Percentiles rank a stretch among this genome's conserved stretches.
Conservation (phyloP, 2,329 filamentous ascomycete species). For the Xylaria sp. region DNA sequence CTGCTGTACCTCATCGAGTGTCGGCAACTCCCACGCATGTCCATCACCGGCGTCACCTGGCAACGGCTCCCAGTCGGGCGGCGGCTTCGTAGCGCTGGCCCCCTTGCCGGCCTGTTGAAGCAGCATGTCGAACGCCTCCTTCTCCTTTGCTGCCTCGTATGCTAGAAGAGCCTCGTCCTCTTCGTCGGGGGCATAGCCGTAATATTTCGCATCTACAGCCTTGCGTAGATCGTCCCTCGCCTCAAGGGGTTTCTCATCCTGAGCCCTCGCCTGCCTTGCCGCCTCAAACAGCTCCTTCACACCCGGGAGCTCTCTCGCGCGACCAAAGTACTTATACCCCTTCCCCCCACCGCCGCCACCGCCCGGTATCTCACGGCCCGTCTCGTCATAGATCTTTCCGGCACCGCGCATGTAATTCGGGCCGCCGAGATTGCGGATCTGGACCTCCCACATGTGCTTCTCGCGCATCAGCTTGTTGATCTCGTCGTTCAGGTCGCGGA, state of each 20-base stretch:
- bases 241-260: constrained; percentile 72
- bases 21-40: constrained; percentile 83
- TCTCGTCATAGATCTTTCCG: constrained; percentile 78
- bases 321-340: constrained; percentile 93
- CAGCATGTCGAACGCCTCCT: constrained; percentile 79
- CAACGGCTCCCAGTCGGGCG: constrained; percentile 82
- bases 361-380: constrained; percentile 75
- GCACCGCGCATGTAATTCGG: constrained; percentile 92
- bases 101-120: constrained; percentile 63
- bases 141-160: constrained; percentile 87
- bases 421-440: constrained; percentile 94
- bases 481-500: constrained; percentile 97
- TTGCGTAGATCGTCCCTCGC: constrained; percentile 75
- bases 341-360: constrained; percentile 83
- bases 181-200: constrained; percentile 92
- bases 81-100: constrained; percentile 57
- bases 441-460: constrained; percentile 99
- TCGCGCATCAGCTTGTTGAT: constrained; percentile 99
- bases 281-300: constrained; percentile 97
- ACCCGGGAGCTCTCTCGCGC: constrained; percentile 88
- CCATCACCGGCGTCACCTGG: constrained; percentile 91
- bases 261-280: constrained; percentile 66
- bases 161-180: constrained; percentile 84
- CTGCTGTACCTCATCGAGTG: constrained; percentile 90
- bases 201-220: constrained; percentile 93